A percentile compares a stretch with the other conserved stretches of the same genome.
phyloP scores from a whole-genome alignment of 2,329 filamentous ascomycete genomes.

The Cadophora luteo-olivacea region DNA sequence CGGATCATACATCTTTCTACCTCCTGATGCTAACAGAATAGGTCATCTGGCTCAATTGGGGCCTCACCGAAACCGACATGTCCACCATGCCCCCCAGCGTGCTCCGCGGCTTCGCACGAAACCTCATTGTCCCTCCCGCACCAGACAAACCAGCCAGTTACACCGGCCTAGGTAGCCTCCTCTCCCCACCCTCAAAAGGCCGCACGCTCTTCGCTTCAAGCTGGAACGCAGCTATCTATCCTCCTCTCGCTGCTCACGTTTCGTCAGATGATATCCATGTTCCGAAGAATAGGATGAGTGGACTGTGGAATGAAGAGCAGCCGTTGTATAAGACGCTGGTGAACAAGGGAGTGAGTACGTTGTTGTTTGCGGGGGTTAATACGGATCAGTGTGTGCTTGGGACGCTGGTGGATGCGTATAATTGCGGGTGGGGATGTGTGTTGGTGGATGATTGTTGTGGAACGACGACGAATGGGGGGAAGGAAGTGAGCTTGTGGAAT shows the following conservation, averaged over 20 bases:
- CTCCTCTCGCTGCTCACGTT: slow-evolving; percentile 51
- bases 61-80: slow-evolving; percentile 59
- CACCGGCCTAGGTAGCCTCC: slow-evolving; percentile 54
- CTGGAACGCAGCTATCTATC: slow-evolving; percentile 63
- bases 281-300: slow-evolving; percentile 64
- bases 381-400: slow-evolving; percentile 67
- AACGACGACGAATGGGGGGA: slow-evolving; percentile 52
- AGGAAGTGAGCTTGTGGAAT: slow-evolving; percentile 48
- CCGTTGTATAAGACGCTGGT: slow-evolving; percentile 51
- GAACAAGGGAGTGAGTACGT: slow-evolving; percentile 50
- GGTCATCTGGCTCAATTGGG: slow-evolving; percentile 64
- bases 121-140: slow-evolving; percentile 40
- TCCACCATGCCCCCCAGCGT: slow-evolving; percentile 56
- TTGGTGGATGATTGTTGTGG: slow-evolving; percentile 61
- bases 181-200: slow-evolving; percentile 50
- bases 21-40: background rate
- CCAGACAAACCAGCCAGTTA: slow-evolving; percentile 29
- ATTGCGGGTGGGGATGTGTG: slow-evolving; percentile 61
- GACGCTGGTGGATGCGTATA: slow-evolving; percentile 61
- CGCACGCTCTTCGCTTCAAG: slow-evolving; percentile 56
- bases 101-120: slow-evolving; percentile 54
- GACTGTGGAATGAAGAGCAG: slow-evolving; percentile 56
- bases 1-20: no score
- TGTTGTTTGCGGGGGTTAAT: slow-evolving; percentile 65
- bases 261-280: slow-evolving; percentile 55